A percentile compares a stretch with the other conserved stretches of the same genome.
Evolutionary conservation across 1,284 basidiomycete genomes (phyloP).

Genomic region (Leccinum colubrinum): DNA sequence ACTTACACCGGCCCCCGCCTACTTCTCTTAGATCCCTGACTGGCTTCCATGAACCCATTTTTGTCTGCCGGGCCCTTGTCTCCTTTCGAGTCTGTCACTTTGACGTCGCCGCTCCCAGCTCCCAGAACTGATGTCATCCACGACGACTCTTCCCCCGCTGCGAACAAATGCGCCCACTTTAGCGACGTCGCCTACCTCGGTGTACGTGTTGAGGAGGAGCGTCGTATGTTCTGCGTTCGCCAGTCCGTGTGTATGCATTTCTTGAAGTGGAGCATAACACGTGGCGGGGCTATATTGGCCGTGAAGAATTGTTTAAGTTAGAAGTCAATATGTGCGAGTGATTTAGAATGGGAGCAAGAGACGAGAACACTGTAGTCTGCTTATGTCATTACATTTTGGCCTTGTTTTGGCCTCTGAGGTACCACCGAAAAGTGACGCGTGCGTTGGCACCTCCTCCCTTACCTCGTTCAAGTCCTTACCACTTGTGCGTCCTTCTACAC

Average conservation of each 20-base stretch:
- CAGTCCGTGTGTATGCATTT: constrained; percentile 84
- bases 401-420: neutral
- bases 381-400: no score
- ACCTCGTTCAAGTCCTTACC: no score
- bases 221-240: constrained; percentile 98
- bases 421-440: constrained; percentile 39
- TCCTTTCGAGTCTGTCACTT: constrained; percentile 11
- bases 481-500: no score
- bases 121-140: constrained; percentile 83
- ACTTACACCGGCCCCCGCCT: constrained; percentile 72
- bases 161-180: constrained; percentile 93
- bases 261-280: constrained; percentile 94
- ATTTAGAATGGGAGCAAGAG: neutral
- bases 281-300: constrained; percentile 86
- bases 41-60: constrained; percentile 65
- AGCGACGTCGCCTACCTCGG: constrained; percentile 90
- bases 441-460: no score
- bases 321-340: neutral
- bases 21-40: constrained; percentile 78
- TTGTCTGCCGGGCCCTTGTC: constrained; percentile 20
- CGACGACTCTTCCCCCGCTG: constrained; percentile 82
- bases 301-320: constrained; percentile 80
- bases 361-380: neutral
- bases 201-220: constrained; percentile 93
- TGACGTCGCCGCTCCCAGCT: neutral